Conservation (phyloP, 192 early-diverging fungal species). For the Endogone sp. region DNA sequence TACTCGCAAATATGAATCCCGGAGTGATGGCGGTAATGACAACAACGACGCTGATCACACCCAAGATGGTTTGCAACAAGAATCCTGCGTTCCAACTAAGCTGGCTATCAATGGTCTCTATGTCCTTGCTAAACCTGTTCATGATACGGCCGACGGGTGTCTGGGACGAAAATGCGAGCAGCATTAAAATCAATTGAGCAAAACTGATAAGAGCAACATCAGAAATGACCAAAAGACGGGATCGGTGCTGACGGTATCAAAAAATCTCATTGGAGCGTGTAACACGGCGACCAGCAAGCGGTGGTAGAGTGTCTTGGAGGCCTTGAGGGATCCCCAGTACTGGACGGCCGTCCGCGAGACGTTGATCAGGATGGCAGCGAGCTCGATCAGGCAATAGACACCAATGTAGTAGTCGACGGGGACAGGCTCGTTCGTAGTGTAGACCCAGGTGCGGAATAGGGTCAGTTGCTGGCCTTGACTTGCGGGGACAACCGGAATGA, state of each 20-base stretch:
- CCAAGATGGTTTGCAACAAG: conserved; percentile 20
- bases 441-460: background rate
- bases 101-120: conserved; percentile 45
- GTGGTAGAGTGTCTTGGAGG: conserved; percentile 51
- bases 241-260: conserved; percentile 35
- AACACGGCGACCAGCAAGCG: conserved; percentile 51
- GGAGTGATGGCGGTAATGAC: conserved; percentile 34
- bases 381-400: conserved; percentile 49
- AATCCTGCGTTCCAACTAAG: conserved; percentile 13
- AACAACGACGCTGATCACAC: conserved; percentile 21
- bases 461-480: background rate
- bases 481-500: background rate
- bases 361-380: conserved; percentile 38
- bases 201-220: background rate
- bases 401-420: conserved; percentile 49
- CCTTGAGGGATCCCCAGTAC: conserved; percentile 46
- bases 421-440: conserved; percentile 8
- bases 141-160: conserved; percentile 76
- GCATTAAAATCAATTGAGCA: background rate
- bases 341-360: conserved; percentile 42
- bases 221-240: background rate
- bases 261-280: conserved; percentile 72
- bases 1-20: conserved; percentile 31
- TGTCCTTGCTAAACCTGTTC: conserved; percentile 71
- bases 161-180: conserved; percentile 7